These are phyloP conservation scores for Bocquillonia castaneifolia DNA, from an alignment of 441 rosid species.

Conservation along the genomic window DNA sequence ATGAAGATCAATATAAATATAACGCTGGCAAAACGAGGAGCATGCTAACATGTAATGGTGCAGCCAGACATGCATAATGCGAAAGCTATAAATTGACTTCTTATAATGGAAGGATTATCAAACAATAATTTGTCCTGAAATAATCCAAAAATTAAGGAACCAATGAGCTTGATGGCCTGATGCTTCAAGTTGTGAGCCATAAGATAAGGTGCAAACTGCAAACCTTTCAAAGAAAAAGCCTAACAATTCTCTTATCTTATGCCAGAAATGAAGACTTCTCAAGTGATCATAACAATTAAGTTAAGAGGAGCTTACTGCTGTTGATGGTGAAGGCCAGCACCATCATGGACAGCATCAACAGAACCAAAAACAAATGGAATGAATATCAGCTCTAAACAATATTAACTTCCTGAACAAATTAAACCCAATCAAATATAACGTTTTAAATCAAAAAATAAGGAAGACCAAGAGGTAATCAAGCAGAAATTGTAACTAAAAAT, in stretches of 20 bases:
- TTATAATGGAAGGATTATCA: no score
- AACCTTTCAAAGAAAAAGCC: not conserved
- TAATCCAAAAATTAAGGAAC: not conserved
- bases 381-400: conserved; percentile 87
- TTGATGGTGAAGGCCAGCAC: conserved; percentile 89
- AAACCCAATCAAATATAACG: conserved; percentile 2
- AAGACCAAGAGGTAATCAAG: conserved; percentile 5
- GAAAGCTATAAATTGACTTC: not conserved
- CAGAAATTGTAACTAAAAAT: not conserved
- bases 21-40: conserved; percentile 1
- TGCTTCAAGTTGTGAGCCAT: no score
- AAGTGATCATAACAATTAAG: conserved; percentile 3
- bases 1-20: conserved; percentile 36
- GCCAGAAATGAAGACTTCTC: not conserved
- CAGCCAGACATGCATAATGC: not conserved
- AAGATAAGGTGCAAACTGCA: not conserved
- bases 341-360: conserved; percentile 89
- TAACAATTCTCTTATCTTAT: not conserved
- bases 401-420: conserved; percentile 48
- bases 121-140: not conserved
- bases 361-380: conserved; percentile 67
- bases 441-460: not conserved
- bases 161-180: not conserved
- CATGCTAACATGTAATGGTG: not conserved
- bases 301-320: conserved; percentile 47